Conservation (phyloP, 2,329 filamentous ascomycete species). For the Apiospora phragmitis region DNA sequence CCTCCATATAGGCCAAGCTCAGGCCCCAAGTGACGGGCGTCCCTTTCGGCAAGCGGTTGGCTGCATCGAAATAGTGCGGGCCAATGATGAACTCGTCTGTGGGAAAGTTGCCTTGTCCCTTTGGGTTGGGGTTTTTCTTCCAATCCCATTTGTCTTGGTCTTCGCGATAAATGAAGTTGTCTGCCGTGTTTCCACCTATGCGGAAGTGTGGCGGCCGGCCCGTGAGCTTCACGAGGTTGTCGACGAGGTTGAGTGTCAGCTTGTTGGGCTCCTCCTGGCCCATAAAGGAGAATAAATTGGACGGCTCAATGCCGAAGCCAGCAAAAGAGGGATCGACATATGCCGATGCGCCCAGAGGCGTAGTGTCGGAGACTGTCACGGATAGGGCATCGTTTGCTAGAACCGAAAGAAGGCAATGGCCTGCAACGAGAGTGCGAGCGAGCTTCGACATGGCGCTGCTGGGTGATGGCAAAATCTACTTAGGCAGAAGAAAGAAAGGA, state of each 20-base stretch:
- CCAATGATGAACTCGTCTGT: conserved; percentile 47
- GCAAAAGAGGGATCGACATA: conserved; percentile 44
- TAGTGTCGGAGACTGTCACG: conserved; percentile 14
- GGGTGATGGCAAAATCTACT: background rate
- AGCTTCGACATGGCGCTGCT: conserved; percentile 6
- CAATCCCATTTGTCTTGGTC: conserved; percentile 36
- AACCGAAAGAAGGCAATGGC: background rate
- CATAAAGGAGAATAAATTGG: conserved; percentile 52
- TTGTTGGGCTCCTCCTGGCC: conserved; percentile 41
- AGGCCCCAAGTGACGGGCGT: conserved; percentile 51
- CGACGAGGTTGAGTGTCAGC: conserved; percentile 46
- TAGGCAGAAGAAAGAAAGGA: background rate
- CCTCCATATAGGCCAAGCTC: conserved; percentile 47
- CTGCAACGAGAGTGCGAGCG: background rate
- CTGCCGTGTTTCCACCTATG: conserved; percentile 51
- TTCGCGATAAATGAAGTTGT: conserved; percentile 47
- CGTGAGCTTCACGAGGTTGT: conserved; percentile 49
- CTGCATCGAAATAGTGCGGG: conserved; percentile 45
- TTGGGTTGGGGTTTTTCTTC: conserved; percentile 37
- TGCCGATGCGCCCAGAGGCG: conserved; percentile 16
- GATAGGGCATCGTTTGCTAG: background rate
- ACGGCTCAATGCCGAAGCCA: conserved; percentile 53
- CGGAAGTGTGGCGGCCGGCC: conserved; percentile 49
- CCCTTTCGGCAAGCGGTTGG: conserved; percentile 49
- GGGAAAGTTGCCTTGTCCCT: conserved; percentile 39